Conservation (phyloP, 805 yeast genomes). For the Saturnispora sekii region DNA sequence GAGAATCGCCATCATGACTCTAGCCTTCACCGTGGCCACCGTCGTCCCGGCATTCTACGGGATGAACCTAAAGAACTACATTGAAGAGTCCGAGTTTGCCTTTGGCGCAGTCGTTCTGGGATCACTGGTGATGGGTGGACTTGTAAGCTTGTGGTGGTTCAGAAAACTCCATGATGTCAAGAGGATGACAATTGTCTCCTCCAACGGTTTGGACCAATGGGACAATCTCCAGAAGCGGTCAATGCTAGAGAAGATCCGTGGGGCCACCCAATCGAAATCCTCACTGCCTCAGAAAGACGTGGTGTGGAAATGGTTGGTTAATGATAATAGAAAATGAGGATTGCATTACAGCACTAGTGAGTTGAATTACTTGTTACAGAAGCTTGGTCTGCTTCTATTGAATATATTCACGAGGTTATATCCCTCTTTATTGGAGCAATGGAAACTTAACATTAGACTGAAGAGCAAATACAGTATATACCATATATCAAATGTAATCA, state of each 20-base stretch:
- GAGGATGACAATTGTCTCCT: constrained; percentile 50
- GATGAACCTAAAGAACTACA: constrained; percentile 71
- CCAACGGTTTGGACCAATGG: constrained; percentile 20
- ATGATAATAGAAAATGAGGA: constrained; percentile 27
- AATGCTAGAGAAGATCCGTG: constrained; percentile 11
- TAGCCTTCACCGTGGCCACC: constrained; percentile 81
- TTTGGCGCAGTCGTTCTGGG: constrained; percentile 47
- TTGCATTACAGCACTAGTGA: neutral
- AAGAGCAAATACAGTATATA: no score
- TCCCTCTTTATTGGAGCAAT: no score
- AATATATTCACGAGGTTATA: no score
- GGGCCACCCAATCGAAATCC: neutral
- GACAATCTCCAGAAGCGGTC: constrained; percentile 18
- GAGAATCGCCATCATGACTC: constrained; percentile 71
- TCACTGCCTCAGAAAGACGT: constrained; percentile 27
- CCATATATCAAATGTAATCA: no score
- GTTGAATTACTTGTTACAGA: no score
- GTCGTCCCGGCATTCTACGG: constrained; percentile 83
- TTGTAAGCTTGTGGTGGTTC: constrained; percentile 48
- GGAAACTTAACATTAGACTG: no score
- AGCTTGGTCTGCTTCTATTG: no score
- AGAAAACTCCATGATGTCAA: constrained; percentile 52
- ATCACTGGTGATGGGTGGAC: constrained; percentile 44
- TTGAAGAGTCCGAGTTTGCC: constrained; percentile 59
- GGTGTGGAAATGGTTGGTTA: constrained; percentile 48